Conservation (phyloP, 495 filamentous ascomycete genomes). For the Hypoxylon lienhwacheense region DNA sequence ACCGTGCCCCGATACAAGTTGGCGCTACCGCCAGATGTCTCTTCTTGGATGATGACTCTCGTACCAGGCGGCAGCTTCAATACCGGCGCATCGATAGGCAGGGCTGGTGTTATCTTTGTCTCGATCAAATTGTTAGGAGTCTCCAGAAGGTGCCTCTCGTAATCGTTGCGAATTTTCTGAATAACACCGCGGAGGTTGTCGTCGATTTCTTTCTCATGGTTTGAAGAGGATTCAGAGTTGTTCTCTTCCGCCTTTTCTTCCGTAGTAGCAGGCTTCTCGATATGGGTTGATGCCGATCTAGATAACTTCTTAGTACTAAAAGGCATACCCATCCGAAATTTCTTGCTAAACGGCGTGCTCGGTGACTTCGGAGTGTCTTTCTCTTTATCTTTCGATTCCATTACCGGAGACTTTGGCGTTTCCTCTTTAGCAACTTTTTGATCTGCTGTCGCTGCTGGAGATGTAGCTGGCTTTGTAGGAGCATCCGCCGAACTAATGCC, state of each 20-base stretch:
- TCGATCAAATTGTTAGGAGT: slow-evolving; percentile 57
- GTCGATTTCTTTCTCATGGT: slow-evolving; percentile 81
- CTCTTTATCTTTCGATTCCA: slow-evolving; percentile 59
- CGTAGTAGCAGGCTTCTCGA: slow-evolving; percentile 69
- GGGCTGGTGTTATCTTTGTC: slow-evolving; percentile 72
- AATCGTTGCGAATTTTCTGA: slow-evolving; percentile 74
- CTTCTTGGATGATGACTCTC: slow-evolving; percentile 92
- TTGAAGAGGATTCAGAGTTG: slow-evolving; percentile 62
- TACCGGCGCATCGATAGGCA: slow-evolving; percentile 81
- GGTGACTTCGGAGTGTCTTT: slow-evolving; percentile 69
- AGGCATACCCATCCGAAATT: slow-evolving; percentile 82
- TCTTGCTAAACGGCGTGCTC: slow-evolving; percentile 75
- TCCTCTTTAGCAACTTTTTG: slow-evolving; percentile 30
- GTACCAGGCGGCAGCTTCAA: slow-evolving; percentile 77
- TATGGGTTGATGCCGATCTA: slow-evolving; percentile 68
- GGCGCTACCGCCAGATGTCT: slow-evolving; percentile 85
- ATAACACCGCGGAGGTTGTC: slow-evolving; percentile 81
- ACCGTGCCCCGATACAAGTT: slow-evolving; percentile 91
- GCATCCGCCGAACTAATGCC: slow-evolving; percentile 47
- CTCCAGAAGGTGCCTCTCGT: slow-evolving; percentile 66
- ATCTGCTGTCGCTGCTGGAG: slow-evolving; percentile 45
- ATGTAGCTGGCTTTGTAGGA: slow-evolving; percentile 37
- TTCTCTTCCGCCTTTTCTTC: slow-evolving; percentile 71
- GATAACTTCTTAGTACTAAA: slow-evolving; percentile 80
- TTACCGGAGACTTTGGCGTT: slow-evolving; percentile 57